Percentiles rank a stretch among this genome's conserved stretches.
These are phyloP conservation scores for Biancaea sappan DNA, from an alignment of 306 rosid genomes.

Conservation along the genomic window DNA sequence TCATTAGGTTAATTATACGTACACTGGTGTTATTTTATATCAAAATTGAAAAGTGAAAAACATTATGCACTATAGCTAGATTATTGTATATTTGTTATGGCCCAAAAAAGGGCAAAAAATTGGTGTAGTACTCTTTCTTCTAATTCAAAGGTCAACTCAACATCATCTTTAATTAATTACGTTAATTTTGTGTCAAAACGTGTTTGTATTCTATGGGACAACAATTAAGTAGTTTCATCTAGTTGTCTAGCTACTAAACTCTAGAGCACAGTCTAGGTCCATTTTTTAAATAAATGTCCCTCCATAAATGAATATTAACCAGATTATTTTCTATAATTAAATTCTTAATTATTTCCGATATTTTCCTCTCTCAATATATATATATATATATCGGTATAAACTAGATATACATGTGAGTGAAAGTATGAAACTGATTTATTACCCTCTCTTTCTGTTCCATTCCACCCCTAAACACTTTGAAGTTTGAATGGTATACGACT, in stretches of 20 bases:
- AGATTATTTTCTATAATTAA: neutral
- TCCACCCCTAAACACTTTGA: neutral
- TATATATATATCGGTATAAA: too few relatives aligned
- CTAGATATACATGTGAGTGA: too few relatives aligned
- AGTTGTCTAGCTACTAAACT: neutral
- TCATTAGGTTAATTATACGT: neutral
- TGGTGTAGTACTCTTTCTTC: too few relatives aligned
- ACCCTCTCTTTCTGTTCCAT: neutral
- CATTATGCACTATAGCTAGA: too few relatives aligned
- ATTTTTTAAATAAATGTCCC: neutral
- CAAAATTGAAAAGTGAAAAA: neutral
- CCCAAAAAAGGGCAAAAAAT: too few relatives aligned
- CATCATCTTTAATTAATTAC: neutral
- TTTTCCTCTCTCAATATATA: neutral
- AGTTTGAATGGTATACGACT: neutral
- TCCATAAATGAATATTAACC: too few relatives aligned
- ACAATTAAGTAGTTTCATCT: neutral
- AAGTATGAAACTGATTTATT: neutral
- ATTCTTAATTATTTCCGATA: neutral
- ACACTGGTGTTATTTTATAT: too few relatives aligned
- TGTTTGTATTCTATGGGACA: constrained; percentile 3
- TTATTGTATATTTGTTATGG: too few relatives aligned
- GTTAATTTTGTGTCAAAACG: neutral
- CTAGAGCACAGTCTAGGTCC: neutral
- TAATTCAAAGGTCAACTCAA: neutral